These are phyloP conservation scores for Pichia sp. DNA, from an alignment of 1,139 yeast species.

Conservation along the genomic window DNA sequence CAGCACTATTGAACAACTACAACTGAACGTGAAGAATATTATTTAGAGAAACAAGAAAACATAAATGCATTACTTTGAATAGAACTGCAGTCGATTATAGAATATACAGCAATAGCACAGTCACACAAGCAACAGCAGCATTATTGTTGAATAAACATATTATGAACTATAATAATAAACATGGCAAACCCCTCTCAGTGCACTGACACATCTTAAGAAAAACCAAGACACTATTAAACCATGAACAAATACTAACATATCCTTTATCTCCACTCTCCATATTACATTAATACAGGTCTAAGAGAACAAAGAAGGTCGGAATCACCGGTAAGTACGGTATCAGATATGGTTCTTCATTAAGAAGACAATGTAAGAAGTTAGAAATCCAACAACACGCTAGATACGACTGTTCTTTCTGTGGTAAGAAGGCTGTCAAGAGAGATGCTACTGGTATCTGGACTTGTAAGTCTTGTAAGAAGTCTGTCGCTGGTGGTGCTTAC, in stretches of 20 bases:
- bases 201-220: no score
- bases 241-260: conserved; percentile 18
- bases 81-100: no score
- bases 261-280: neutral
- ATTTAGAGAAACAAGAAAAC: no score
- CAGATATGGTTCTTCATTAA: conserved; percentile 99
- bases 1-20: no score
- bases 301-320: conserved; percentile 99
- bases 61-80: no score
- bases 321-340: conserved; percentile 99
- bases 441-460: conserved; percentile 99
- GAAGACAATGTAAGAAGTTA: conserved; percentile 99
- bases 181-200: no score
- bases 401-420: conserved; percentile 99
- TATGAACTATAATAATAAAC: no score
- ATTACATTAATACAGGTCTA: conserved; percentile 60
- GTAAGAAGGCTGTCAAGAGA: conserved; percentile 98
- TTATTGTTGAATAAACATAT: no score
- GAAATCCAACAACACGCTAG: conserved; percentile 99
- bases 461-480: conserved; percentile 92
- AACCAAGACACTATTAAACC: no score
- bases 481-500: conserved; percentile 99
- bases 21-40: no score
- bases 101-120: no score
- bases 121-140: no score